These are phyloP conservation scores for Guadua angustifolia DNA, from an alignment of 176 grass and related monocot genomes.

Conservation along the genomic window DNA sequence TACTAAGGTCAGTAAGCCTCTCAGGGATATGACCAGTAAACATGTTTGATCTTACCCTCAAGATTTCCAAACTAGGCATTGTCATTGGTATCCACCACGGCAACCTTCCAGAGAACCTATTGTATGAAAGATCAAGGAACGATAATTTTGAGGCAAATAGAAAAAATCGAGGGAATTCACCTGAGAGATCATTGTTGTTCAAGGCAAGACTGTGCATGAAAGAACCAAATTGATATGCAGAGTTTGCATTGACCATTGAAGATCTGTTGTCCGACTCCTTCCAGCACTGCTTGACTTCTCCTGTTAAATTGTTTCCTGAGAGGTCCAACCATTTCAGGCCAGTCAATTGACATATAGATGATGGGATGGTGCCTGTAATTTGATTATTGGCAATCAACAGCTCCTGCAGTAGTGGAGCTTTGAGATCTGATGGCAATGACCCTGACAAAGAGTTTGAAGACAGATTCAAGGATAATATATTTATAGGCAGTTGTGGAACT, in stretches of 20 bases:
- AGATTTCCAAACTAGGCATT: background rate
- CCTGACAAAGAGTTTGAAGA: slow-evolving; percentile 16
- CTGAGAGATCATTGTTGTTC: too few relatives aligned
- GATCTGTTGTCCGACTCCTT: too few relatives aligned
- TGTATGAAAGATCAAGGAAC: slow-evolving; percentile 41
- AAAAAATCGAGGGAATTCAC: background rate
- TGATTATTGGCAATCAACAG: slow-evolving; percentile 28
- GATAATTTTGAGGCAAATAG: background rate
- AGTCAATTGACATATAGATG: slow-evolving; percentile 29
- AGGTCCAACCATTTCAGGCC: slow-evolving; percentile 2
- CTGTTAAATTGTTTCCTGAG: too few relatives aligned
- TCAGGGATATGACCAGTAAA: slow-evolving; percentile 39
- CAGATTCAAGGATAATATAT: background rate
- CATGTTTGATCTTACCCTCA: slow-evolving; percentile 42
- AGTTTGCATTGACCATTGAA: too few relatives aligned
- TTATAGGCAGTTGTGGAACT: background rate
- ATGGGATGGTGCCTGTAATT: slow-evolving; percentile 33
- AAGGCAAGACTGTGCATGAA: too few relatives aligned
- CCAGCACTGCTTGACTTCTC: too few relatives aligned
- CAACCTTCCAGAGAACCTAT: slow-evolving; percentile 31
- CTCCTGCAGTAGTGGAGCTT: background rate
- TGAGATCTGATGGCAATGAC: background rate
- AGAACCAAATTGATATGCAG: too few relatives aligned
- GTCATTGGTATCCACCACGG: slow-evolving; percentile 36
- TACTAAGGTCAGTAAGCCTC: background rate